A percentile compares a stretch with the other conserved stretches of the same genome.
Evolutionary conservation across 768 basidiomycete genomes (phyloP).

Genomic region (Exsudoporus frostii): DNA sequence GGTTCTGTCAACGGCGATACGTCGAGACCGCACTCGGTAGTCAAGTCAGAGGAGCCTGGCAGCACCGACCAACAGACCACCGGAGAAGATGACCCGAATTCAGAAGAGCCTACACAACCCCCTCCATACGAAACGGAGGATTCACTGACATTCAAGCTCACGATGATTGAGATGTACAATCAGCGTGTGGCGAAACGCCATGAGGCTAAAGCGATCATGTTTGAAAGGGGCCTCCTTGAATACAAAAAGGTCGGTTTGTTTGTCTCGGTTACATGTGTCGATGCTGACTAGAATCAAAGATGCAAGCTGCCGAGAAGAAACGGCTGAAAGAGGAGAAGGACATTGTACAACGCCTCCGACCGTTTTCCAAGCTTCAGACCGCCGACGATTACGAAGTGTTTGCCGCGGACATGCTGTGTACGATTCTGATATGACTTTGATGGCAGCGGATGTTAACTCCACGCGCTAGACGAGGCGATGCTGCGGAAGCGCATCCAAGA

Average conservation of each 20-base stretch:
- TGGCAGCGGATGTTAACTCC: background rate
- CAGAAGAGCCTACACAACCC: slow-evolving; percentile 65
- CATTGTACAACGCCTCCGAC: slow-evolving; percentile 81
- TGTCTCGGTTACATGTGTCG: no score
- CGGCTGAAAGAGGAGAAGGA: slow-evolving; percentile 89
- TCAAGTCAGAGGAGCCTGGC: slow-evolving; percentile 48
- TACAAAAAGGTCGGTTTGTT: slow-evolving; percentile 78
- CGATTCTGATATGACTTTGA: slow-evolving; percentile 24
- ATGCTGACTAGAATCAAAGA: slow-evolving; percentile 43
- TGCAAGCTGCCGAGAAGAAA: slow-evolving; percentile 90
- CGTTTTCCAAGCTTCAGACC: slow-evolving; percentile 88
- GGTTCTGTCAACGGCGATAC: slow-evolving; percentile 37
- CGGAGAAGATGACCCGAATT: slow-evolving; percentile 56
- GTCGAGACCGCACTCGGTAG: slow-evolving; percentile 23
- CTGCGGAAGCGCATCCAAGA: slow-evolving; percentile 88
- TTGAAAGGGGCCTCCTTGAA: slow-evolving; percentile 86
- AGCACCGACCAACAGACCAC: slow-evolving; percentile 28
- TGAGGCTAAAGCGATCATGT: slow-evolving; percentile 86
- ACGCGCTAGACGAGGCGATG: slow-evolving; percentile 70
- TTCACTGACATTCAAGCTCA: slow-evolving; percentile 85
- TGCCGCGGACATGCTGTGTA: slow-evolving; percentile 86
- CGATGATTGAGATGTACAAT: slow-evolving; percentile 86
- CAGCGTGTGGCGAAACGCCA: slow-evolving; percentile 83
- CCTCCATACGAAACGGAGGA: slow-evolving; percentile 80
- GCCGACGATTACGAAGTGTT: slow-evolving; percentile 90